Base-by-base conservation (phyloP, 345 rosid genomes). In the Excoecaria agallocha region DNA sequence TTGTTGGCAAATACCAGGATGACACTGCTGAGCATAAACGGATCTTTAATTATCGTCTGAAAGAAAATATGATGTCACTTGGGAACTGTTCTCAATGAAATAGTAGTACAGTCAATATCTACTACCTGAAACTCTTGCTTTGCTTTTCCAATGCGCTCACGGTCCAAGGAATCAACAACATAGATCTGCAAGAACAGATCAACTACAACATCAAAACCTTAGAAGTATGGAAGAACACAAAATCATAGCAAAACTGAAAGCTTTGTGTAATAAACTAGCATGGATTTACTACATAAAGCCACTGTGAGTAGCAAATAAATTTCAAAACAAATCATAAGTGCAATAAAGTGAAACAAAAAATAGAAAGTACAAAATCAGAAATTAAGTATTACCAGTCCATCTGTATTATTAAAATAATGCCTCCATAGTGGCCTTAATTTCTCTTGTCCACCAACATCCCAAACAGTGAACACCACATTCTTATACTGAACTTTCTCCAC, bases 361-460 rank as follows among this genome's bases (percentile, higher is more conserved):
- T 30, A 30, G 2, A 30, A n/a, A 30, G 2, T 30, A 30, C 1
- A 30, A 30, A 43, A 17, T 48, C 45, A 20, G 46, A 9, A 60
- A 54, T 56, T 59, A 10, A 43, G 48, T 46, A 60, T 73, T 87
- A 96, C 99, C 89, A 96, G 86, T 69, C 99, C 99, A 86, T 96
- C 99, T 13, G 99, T 96, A 81, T 96, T 93, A 66, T 89, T 89
- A 74, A 96, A 96, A 87, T 96, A 96, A 84, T 96, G 99, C 87
- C 99, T 89, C 99, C 99, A 96, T 5, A 96, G 85, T 45, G 99
- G 97, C 85, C 99, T 88, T 51, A 93, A 81, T 85, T 95, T 96
- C 89, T 93, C 98, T 82, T 93, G 98, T 41, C 99, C 98, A 71
- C 99, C 97, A 72, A 93, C 97, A 77, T 96, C 99, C 99, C 99